Conservation (phyloP, 1,284 basidiomycete genomes). For the Grifola frondosa region DNA sequence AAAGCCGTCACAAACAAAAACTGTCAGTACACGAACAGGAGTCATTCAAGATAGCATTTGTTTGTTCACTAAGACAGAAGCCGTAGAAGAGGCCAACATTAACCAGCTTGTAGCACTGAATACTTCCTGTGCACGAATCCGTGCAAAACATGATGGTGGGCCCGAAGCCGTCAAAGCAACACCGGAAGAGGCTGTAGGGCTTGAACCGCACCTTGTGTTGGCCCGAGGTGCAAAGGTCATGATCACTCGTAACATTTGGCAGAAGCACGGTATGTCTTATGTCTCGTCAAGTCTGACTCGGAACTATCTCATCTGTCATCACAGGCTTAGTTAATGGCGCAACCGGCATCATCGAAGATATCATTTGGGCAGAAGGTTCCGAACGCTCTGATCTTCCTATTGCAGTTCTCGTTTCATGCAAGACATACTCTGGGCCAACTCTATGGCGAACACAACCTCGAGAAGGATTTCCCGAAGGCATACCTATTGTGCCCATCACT, state of each 20-base stretch:
- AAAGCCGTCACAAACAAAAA: background rate
- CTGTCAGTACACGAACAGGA: background rate
- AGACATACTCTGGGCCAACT: background rate
- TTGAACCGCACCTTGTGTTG: background rate
- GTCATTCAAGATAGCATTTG: background rate
- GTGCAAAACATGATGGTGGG: background rate
- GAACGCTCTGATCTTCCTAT: background rate
- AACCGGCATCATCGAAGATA: background rate
- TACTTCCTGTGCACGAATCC: slow-evolving; percentile 1
- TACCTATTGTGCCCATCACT: slow-evolving; percentile 1
- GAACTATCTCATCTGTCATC: background rate
- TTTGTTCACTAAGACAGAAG: slow-evolving; percentile 1
- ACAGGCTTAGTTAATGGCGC: background rate
- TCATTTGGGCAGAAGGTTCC: background rate
- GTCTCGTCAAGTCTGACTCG: too few relatives aligned
- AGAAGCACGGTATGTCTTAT: too few relatives aligned
- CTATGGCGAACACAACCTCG: background rate
- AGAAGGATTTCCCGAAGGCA: background rate
- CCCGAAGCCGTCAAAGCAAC: background rate
- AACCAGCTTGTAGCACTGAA: background rate
- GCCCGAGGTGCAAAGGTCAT: background rate
- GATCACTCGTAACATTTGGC: background rate
- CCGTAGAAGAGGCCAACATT: background rate
- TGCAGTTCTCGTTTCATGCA: slow-evolving; percentile 1
- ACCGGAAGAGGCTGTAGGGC: background rate